Base-by-base conservation (phyloP, 805 yeast genomes). In the Wickerhamia fluorescens region DNA sequence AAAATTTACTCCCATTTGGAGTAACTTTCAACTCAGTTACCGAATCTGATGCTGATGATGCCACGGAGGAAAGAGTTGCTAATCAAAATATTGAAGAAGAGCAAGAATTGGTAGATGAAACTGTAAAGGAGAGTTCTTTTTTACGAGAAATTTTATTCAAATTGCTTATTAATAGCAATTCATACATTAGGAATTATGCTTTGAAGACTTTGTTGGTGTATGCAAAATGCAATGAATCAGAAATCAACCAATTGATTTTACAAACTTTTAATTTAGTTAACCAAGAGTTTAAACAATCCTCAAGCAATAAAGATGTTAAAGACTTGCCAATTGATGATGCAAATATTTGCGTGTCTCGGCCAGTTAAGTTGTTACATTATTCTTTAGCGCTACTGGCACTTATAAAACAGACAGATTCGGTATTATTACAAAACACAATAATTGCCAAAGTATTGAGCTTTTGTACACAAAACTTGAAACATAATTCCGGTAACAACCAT, bases 401-500 rank as follows among this genome's bases (percentile, higher is more conserved):
- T 14, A 44, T 64, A 12, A 58, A 50, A 31, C 61, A 56, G 24
- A 52, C 68, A 1, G 56, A 58, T 13, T 42, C 55, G 7, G 45
- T 52, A 2, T 34, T 51, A 10, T 40, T 64, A 5, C 68, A 61
- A 34, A 60, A 61, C 29, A 46, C 68, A 5, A 58, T 63, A 3
- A 47, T 62, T 13, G 61, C 63, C 13, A 60, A 61, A 30, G 47
- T 63, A 7, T 44, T 64, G 35, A 61, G 68, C 55, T 63, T 61
- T 33, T 64, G 69, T 38, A 64, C 70, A 7, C 70, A 64, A 30
- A 58, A 50, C 30, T 51, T 64, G 41, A 64, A 64, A 40, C 66
- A 61, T 31, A 58, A 44, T 34, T 47, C 44, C 19, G 31, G 40
- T 18, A 47, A 42, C 16, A 31, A 38, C 8, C 43, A 42, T 5